A percentile compares a stretch with the other conserved stretches of the same genome.
Conservation (phyloP, 768 basidiomycete species). For the Cystobasidium ongulense region DNA sequence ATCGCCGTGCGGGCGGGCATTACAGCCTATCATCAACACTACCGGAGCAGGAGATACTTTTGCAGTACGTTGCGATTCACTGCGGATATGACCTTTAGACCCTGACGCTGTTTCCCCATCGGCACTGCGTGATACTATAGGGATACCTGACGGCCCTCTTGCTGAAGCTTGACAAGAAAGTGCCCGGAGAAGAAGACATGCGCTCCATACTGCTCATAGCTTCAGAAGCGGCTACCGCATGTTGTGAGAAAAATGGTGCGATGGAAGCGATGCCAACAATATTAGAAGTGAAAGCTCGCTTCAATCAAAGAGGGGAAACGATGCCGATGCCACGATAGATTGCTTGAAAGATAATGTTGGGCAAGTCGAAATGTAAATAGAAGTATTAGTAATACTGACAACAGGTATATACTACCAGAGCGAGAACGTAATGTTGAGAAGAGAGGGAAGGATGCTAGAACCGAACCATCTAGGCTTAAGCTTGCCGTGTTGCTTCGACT, state of each 20-base stretch:
- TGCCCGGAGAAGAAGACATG: not conserved
- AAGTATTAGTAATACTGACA: not conserved
- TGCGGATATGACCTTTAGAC: not conserved
- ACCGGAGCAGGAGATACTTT: conserved; percentile 44
- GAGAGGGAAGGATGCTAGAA: not conserved
- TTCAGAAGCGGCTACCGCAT: conserved; percentile 41
- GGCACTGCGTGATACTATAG: not conserved
- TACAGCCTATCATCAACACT: conserved; percentile 20
- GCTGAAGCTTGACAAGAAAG: not conserved
- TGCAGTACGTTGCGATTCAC: conserved; percentile 33
- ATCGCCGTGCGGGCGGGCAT: conserved; percentile 9
- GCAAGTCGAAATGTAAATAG: not conserved
- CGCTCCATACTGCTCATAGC: conserved; percentile 18
- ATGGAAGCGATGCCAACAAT: conserved; percentile 42
- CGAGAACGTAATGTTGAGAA: not conserved
- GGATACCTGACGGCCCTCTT: conserved; percentile 36
- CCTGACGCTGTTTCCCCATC: not conserved
- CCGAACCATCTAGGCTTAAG: not conserved
- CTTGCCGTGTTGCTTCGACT: conserved; percentile 3
- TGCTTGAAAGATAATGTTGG: not conserved
- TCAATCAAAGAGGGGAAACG: conserved; percentile 14
- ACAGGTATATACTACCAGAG: not conserved
- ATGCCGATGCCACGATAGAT: not conserved
- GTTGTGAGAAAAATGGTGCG: conserved; percentile 41
- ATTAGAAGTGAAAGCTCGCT: conserved; percentile 34